phyloP scores from a whole-genome alignment of 495 filamentous ascomycete species.

The Penicillium nucicola region DNA sequence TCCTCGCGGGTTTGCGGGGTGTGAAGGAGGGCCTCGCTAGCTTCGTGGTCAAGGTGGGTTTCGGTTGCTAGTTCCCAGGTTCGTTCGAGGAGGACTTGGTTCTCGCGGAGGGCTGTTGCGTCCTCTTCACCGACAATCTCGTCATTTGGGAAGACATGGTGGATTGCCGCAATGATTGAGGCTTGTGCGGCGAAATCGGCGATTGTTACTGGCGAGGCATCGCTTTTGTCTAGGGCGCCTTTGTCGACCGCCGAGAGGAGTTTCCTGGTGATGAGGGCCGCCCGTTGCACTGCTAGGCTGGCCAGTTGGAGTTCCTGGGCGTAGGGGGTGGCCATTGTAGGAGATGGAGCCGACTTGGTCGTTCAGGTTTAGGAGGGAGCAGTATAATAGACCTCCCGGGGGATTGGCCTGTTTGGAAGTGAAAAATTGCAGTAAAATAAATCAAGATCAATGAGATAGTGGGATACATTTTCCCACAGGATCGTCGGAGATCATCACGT shows the following conservation, averaged over 20 bases:
- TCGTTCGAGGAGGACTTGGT: conserved; percentile 46
- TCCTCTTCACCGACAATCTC: conserved; percentile 63
- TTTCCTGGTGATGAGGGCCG: conserved; percentile 49
- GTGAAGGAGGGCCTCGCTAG: conserved; percentile 37
- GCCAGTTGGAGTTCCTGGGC: conserved; percentile 48
- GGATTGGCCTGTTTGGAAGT: neutral
- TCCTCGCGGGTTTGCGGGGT: conserved; percentile 46
- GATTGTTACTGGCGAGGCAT: conserved; percentile 61
- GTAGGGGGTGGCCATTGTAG: conserved; percentile 27
- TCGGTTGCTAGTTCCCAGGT: conserved; percentile 50
- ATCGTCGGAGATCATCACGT: conserved; percentile 1
- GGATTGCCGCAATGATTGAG: conserved; percentile 54
- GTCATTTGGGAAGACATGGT: conserved; percentile 52
- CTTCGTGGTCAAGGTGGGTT: conserved; percentile 35
- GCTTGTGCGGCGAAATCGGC: conserved; percentile 68
- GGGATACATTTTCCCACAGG: neutral
- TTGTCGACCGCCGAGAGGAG: conserved; percentile 47
- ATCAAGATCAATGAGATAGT: neutral
- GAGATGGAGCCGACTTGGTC: neutral
- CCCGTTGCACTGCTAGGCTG: conserved; percentile 51
- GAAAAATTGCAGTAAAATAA: neutral
- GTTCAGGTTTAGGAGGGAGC: neutral
- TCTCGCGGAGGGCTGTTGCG: conserved; percentile 47
- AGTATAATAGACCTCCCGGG: neutral
- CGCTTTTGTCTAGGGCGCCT: conserved; percentile 52